phyloP scores from a whole-genome alignment of 805 yeast genomes.

The Maudiozyma turicensis region DNA sequence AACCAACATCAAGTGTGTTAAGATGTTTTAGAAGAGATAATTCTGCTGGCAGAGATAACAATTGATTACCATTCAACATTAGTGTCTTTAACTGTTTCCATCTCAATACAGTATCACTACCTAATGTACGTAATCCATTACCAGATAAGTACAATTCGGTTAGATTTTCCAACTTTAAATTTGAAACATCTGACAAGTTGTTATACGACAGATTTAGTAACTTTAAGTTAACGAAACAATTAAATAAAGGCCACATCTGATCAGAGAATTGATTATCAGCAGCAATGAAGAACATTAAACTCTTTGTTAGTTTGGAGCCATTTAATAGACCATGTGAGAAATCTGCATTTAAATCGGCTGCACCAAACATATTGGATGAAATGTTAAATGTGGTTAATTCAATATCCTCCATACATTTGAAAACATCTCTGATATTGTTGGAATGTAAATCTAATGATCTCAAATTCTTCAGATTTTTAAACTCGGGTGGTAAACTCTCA shows the following conservation, averaged over 20 bases:
- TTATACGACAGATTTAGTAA: slow-evolving; percentile 74
- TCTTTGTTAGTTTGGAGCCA: slow-evolving; percentile 33
- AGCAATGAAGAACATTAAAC: slow-evolving; percentile 48
- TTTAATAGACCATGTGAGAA: slow-evolving; percentile 40
- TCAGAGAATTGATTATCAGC: slow-evolving; percentile 82
- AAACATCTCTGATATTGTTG: slow-evolving; percentile 65
- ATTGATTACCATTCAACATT: slow-evolving; percentile 71
- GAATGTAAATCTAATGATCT: slow-evolving; percentile 70
- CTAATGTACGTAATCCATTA: slow-evolving; percentile 64
- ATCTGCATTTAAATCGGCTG: slow-evolving; percentile 4
- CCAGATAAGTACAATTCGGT: slow-evolving; percentile 73
- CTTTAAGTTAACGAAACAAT: slow-evolving; percentile 47
- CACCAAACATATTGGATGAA: slow-evolving; percentile 59
- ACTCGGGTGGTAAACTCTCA: slow-evolving; percentile 54
- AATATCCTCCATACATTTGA: slow-evolving; percentile 58
- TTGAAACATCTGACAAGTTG: slow-evolving; percentile 71
- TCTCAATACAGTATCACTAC: slow-evolving; percentile 72
- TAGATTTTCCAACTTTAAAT: slow-evolving; percentile 52
- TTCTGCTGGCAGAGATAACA: slow-evolving; percentile 84
- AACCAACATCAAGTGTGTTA: slow-evolving; percentile 77
- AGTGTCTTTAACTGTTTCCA: slow-evolving; percentile 50
- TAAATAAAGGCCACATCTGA: slow-evolving; percentile 59
- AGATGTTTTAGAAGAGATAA: slow-evolving; percentile 56
- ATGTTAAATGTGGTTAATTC: slow-evolving; percentile 53
- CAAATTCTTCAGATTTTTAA: slow-evolving; percentile 51